Evolutionary conservation across 1,284 basidiomycete species (phyloP), one percentile per base, ranked within the genome.

Genomic region (Rugosomyces carneus): DNA sequence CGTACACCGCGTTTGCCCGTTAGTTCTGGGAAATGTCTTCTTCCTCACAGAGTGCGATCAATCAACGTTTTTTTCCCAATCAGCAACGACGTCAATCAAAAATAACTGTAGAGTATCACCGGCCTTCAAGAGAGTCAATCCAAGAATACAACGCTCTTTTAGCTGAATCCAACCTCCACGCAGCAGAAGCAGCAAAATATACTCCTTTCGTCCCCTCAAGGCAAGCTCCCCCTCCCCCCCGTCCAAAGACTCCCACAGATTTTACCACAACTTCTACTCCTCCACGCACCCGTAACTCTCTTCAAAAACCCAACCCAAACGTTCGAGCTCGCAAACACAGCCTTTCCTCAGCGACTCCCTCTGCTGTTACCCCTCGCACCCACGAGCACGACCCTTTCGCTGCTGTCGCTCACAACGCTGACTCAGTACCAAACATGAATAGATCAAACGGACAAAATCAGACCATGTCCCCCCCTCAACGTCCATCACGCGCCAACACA

Each of bases 401-500:
- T 20, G 65, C 66, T 21, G 61, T 60, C 56, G 24, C 68, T 24
- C 39, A 47, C 23, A 31, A 45, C 35, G 63, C 62, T 52, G 61
- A 67, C 56, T 54, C 60, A 40, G 57, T 50, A 50, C 61, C 52
- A 27, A 54, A 57, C 44, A 59, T 59, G 54, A 56, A 61, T 29
- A 56, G 58, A 54, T 59, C 62, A 48, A 58, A 67, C 63, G 70
- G 66, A 57, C 64, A 68, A 59, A 57, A 57, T 51, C 62, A 68
- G 19, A 54, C 55, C 19, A 62, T 72, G 3, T 66, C 75, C 1
- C 78, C 85, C 1, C 86, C 87, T 13, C 81, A 83, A 3, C 76
- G 87, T 39, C 87, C 87, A 1, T 88, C 86, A 40, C 75, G 87
- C 49, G 84, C 83, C 49, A 90, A 90, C 62, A 90, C 87, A 7